Conservation (phyloP, 306 rosid species). For the Astragalus membranaceus region DNA sequence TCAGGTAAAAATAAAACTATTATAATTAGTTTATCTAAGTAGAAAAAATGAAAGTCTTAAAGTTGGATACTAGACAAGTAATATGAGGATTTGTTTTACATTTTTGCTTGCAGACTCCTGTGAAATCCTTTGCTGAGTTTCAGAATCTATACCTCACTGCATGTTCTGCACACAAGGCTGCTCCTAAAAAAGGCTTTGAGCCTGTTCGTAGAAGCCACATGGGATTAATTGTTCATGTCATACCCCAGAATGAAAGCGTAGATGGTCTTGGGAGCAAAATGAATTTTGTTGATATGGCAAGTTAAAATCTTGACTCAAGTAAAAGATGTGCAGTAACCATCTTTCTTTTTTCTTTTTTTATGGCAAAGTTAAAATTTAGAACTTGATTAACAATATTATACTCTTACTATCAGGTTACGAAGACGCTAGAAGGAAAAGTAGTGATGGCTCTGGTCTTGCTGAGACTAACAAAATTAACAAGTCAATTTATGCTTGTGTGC, state of each 20-base stretch:
- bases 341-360: not conserved
- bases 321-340: not conserved
- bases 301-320: slow-evolving; percentile 28
- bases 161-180: slow-evolving; percentile 39
- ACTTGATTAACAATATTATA: not conserved
- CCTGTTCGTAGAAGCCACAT: slow-evolving; percentile 47
- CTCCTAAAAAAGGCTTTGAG: slow-evolving; percentile 41
- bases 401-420: slow-evolving; percentile 56
- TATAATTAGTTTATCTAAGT: too few relatives aligned
- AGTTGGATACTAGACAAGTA: not conserved
- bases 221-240: slow-evolving; percentile 63
- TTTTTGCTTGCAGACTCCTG: slow-evolving; percentile 42
- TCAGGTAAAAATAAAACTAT: too few relatives aligned
- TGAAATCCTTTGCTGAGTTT: slow-evolving; percentile 61
- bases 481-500: slow-evolving; percentile 66
- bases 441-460: slow-evolving; percentile 29
- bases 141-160: slow-evolving; percentile 39
- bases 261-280: slow-evolving; percentile 48
- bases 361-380: not conserved
- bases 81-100: not conserved
- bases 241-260: slow-evolving; percentile 22
- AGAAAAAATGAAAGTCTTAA: too few relatives aligned
- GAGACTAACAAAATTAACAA: slow-evolving; percentile 60
- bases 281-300: slow-evolving; percentile 86
- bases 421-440: slow-evolving; percentile 61